These are phyloP conservation scores for Metarhizium sp. DNA, from an alignment of 2,329 filamentous ascomycete species.

Conservation along the genomic window DNA sequence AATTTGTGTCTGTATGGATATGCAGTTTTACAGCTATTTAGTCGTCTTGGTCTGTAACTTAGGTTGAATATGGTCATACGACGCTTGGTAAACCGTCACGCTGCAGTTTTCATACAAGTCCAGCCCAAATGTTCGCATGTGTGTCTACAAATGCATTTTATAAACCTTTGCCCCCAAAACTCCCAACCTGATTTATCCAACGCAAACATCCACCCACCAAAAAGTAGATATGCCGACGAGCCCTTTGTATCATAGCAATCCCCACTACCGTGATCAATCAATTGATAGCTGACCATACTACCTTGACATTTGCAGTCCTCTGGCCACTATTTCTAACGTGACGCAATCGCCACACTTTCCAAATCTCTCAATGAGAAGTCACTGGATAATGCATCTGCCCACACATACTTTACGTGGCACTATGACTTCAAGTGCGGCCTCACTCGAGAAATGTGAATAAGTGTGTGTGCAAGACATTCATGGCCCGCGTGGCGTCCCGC, in stretches of 20 bases:
- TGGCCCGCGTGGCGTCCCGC: conserved; percentile 78
- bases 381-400: too few species aligned
- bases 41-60: too few species aligned
- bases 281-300: too few species aligned
- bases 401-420: too few species aligned
- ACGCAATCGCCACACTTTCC: neutral
- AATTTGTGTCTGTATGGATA: too few species aligned
- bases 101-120: neutral
- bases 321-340: neutral
- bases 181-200: neutral
- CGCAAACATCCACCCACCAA: neutral
- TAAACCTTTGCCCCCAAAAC: neutral
- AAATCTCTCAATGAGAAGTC: neutral
- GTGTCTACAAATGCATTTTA: neutral
- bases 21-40: too few species aligned
- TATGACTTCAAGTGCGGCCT: neutral
- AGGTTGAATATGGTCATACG: too few species aligned
- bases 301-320: too few species aligned
- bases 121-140: neutral
- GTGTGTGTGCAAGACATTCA: conserved; percentile 94
- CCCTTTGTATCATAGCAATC: neutral
- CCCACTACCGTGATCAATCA: neutral
- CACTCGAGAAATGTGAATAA: conserved; percentile 91
- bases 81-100: neutral
- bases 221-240: neutral